A percentile compares a stretch with the other conserved stretches of the same genome.
phyloP scores from a whole-genome alignment of 306 rosid genomes.

The Prunus davidiana region DNA sequence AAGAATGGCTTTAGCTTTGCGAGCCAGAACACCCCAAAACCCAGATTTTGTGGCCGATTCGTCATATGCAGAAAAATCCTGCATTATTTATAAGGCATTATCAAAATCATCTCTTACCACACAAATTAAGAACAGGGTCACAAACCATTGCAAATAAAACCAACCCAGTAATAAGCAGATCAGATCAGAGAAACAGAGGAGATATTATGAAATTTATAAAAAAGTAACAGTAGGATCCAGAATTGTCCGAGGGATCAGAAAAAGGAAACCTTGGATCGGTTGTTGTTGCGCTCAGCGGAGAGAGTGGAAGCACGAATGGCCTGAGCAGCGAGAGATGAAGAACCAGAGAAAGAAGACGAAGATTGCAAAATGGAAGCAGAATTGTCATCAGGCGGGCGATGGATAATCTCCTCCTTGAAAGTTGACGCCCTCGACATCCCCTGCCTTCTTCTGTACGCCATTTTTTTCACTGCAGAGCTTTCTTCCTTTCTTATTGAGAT shows the following conservation, averaged over 20 bases:
- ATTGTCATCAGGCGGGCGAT: conserved; percentile 30
- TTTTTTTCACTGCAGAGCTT: conserved; percentile 3
- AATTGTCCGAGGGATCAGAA: not conserved
- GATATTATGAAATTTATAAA: not conserved
- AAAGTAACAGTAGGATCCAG: not conserved
- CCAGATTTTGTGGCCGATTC: conserved; percentile 51
- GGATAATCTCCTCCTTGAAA: conserved; percentile 72
- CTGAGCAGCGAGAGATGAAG: conserved; percentile 68
- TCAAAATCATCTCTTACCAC: not conserved
- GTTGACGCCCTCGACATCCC: conserved; percentile 67
- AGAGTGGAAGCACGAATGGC: conserved; percentile 69
- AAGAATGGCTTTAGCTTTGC: conserved; percentile 81
- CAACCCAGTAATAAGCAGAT: not conserved
- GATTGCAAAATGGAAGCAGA: conserved; percentile 30
- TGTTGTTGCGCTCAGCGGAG: conserved; percentile 37
- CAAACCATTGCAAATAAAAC: not conserved
- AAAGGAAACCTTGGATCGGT: conserved; percentile 52
- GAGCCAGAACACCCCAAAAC: conserved; percentile 86
- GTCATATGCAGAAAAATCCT: conserved; percentile 57
- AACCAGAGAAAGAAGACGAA: conserved; percentile 29
- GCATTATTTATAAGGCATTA: conserved; percentile 10
- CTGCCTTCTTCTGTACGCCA: conserved; percentile 96
- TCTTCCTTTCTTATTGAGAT: not conserved
- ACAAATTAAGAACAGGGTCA: not conserved
- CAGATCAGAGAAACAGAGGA: not conserved